Evolutionary conservation across 208 protist genomes (phyloP).

Genomic region (Trypanosoma lewisi): DNA sequence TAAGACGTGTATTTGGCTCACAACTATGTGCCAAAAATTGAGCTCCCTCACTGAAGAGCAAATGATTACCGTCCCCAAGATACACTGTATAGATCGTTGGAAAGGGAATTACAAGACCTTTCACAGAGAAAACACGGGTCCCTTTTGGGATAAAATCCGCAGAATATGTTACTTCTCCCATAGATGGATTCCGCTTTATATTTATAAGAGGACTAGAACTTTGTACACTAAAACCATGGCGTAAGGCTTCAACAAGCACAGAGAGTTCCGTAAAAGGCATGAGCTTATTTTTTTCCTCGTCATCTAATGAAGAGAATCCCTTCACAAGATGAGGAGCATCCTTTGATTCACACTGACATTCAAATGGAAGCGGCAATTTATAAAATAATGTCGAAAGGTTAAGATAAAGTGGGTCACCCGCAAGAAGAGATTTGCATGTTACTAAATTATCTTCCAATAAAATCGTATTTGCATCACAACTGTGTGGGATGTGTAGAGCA

Average conservation of each 20-base stretch:
- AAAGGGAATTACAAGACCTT: conserved; percentile 74
- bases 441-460: conserved; percentile 66
- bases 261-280: conserved; percentile 38
- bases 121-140: conserved; percentile 64
- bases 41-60: conserved; percentile 67
- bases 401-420: conserved; percentile 63
- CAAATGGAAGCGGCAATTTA: conserved; percentile 32
- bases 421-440: conserved; percentile 39
- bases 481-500: conserved; percentile 57
- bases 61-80: conserved; percentile 75
- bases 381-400: conserved; percentile 68
- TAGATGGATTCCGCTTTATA: conserved; percentile 32
- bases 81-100: conserved; percentile 85
- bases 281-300: conserved; percentile 33
- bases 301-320: conserved; percentile 48
- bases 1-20: conserved; percentile 74
- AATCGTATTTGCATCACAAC: conserved; percentile 72
- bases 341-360: conserved; percentile 46
- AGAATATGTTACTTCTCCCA: conserved; percentile 71
- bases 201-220: conserved; percentile 42
- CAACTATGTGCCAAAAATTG: conserved; percentile 85
- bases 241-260: conserved; percentile 46
- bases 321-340: conserved; percentile 35
- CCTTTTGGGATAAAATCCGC: conserved; percentile 43
- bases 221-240: conserved; percentile 32